These are phyloP conservation scores for Fusarium oxysporum DNA, from an alignment of 2,329 filamentous ascomycete genomes.

Conservation along the genomic window DNA sequence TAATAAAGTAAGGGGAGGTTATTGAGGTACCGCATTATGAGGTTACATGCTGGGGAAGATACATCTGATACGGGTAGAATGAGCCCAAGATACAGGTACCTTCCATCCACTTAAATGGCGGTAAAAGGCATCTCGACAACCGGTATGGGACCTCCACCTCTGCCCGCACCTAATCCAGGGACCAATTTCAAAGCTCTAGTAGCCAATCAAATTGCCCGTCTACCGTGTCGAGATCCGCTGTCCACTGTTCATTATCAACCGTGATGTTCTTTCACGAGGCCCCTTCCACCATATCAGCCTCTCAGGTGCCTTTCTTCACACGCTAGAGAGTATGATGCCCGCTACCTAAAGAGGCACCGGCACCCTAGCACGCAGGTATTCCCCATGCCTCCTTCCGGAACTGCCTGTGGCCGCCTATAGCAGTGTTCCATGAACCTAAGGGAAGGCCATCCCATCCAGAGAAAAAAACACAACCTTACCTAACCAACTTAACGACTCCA, in stretches of 20 bases:
- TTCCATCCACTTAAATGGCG: conserved; percentile 29
- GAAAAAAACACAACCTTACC: conserved; percentile 31
- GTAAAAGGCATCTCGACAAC: conserved; percentile 25
- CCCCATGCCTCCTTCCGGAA: conserved; percentile 34
- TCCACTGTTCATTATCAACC: conserved; percentile 10
- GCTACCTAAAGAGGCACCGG: conserved; percentile 6
- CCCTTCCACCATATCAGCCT: conserved; percentile 30
- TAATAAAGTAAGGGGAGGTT: conserved; percentile 33
- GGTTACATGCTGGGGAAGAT: conserved; percentile 30
- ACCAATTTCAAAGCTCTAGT: conserved; percentile 22
- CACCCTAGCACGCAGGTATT: conserved; percentile 13
- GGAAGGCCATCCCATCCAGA: conserved; percentile 35
- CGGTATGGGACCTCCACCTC: conserved; percentile 26
- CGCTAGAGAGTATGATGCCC: conserved; percentile 18
- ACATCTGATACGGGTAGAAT: conserved; percentile 17
- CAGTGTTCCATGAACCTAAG: conserved; percentile 14
- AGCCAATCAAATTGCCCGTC: conserved; percentile 24
- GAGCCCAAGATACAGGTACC: conserved; percentile 19
- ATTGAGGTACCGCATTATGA: conserved; percentile 9
- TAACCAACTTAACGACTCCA: conserved; percentile 43
- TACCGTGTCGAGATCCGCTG: conserved; percentile 11
- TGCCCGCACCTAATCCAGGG: conserved; percentile 31
- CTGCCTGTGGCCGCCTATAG: conserved; percentile 33
- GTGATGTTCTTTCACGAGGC: conserved; percentile 21
- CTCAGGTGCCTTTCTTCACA: conserved; percentile 28